These are phyloP conservation scores for Castanea sativa DNA, from an alignment of 306 rosid genomes.

Conservation along the genomic window DNA sequence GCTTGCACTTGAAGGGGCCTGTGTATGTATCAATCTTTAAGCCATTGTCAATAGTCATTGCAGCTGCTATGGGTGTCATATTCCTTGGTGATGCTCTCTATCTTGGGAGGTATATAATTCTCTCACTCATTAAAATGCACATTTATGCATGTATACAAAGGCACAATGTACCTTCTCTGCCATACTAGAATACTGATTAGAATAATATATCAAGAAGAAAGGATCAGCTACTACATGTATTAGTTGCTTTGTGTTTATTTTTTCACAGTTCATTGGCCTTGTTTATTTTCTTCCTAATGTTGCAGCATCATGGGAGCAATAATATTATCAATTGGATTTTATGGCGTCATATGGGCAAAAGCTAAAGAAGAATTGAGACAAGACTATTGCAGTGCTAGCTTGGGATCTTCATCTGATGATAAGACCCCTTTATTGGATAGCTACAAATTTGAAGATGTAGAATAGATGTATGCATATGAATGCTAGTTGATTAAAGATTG, in stretches of 20 bases:
- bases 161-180: neutral
- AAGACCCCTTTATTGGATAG: constrained; percentile 37
- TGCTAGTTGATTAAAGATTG: constrained; percentile 7
- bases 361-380: constrained; percentile 12
- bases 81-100: constrained; percentile 37
- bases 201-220: too few species aligned
- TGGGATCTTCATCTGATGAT: neutral
- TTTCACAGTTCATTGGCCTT: neutral
- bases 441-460: constrained; percentile 2
- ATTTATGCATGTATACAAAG: too few species aligned
- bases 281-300: neutral
- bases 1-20: constrained; percentile 30
- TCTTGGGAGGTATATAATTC: constrained; percentile 32
- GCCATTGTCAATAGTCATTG: constrained; percentile 41
- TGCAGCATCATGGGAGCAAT: constrained; percentile 39
- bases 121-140: neutral
- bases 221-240: neutral
- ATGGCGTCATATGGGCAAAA: constrained; percentile 36
- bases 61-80: constrained; percentile 30
- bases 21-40: constrained; percentile 26
- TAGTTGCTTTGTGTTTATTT: neutral
- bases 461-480: neutral
- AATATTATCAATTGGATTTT: constrained; percentile 31
- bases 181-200: neutral
- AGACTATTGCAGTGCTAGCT: neutral